phyloP scores from a whole-genome alignment of 495 filamentous ascomycete species.

The Penicillium coffeae region DNA sequence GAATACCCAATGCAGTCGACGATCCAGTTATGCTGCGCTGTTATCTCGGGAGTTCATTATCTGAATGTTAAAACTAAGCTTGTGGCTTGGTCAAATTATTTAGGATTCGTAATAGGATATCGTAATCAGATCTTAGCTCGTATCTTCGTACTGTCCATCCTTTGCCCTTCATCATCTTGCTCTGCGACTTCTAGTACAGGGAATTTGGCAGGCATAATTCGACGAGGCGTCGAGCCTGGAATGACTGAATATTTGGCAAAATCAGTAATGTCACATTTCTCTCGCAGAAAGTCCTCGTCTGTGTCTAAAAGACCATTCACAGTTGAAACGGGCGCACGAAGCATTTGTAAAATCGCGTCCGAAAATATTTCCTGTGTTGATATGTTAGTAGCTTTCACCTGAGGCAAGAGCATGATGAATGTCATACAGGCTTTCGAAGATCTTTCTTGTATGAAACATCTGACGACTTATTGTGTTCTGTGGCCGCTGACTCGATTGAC shows the following conservation, averaged over 20 bases:
- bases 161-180: constrained; percentile 76
- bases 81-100: too few species aligned
- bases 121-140: constrained; percentile 24
- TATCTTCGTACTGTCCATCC: constrained; percentile 58
- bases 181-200: constrained; percentile 71
- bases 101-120: background rate
- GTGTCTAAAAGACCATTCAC: constrained; percentile 72
- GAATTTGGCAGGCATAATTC: constrained; percentile 75
- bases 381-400: too few species aligned
- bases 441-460: constrained; percentile 44
- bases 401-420: too few species aligned
- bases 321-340: constrained; percentile 52
- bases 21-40: too few species aligned
- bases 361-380: constrained; percentile 62
- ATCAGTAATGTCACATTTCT: constrained; percentile 60
- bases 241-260: constrained; percentile 73
- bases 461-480: constrained; percentile 40
- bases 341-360: constrained; percentile 73
- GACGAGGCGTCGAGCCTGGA: constrained; percentile 56
- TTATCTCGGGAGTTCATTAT: too few species aligned
- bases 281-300: constrained; percentile 79
- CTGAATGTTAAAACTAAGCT: too few species aligned
- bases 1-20: too few species aligned
- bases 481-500: constrained; percentile 74
- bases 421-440: constrained; percentile 56